Evolutionary conservation across 2,329 filamentous ascomycete species (phyloP).

Genomic region (Pseudocercospora fuligena): DNA sequence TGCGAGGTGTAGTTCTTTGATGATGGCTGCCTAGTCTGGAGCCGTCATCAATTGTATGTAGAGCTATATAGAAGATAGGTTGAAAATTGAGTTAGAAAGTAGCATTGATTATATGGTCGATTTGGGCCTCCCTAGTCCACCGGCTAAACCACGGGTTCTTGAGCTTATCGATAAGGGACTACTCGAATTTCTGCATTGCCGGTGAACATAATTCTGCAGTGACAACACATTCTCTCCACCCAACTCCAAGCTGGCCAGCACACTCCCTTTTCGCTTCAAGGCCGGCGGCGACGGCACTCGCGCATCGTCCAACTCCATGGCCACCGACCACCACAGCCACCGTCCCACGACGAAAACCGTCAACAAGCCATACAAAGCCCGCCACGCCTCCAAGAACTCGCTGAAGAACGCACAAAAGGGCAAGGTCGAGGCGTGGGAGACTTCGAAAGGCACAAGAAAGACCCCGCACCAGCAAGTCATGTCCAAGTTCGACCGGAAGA

Average conservation of each 20-base stretch:
- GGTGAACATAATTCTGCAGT: not conserved
- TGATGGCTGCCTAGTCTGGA: too few species aligned
- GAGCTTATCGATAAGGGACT: slow-evolving; percentile 16
- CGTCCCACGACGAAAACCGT: slow-evolving; percentile 86
- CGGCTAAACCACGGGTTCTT: too few species aligned
- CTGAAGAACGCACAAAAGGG: slow-evolving; percentile 86
- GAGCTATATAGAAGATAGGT: too few species aligned
- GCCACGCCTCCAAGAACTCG: slow-evolving; percentile 85
- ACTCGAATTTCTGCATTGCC: not conserved
- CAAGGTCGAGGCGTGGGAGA: slow-evolving; percentile 74
- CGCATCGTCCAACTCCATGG: slow-evolving; percentile 70
- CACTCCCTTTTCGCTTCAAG: slow-evolving; percentile 80
- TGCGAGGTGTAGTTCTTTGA: too few species aligned
- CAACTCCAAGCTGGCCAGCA: slow-evolving; percentile 32
- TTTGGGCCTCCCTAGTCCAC: too few species aligned
- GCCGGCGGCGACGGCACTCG: slow-evolving; percentile 65
- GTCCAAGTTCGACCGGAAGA: slow-evolving; percentile 94
- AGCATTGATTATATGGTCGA: too few species aligned
- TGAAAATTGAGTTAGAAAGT: too few species aligned
- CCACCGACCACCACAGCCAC: slow-evolving; percentile 71
- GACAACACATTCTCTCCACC: not conserved
- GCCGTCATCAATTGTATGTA: too few species aligned
- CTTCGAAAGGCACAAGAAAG: slow-evolving; percentile 67
- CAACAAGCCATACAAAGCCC: slow-evolving; percentile 91
- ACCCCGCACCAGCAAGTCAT: slow-evolving; percentile 95